phyloP scores from a whole-genome alignment of 1,284 basidiomycete genomes.

The Ceratobasidium sp. region DNA sequence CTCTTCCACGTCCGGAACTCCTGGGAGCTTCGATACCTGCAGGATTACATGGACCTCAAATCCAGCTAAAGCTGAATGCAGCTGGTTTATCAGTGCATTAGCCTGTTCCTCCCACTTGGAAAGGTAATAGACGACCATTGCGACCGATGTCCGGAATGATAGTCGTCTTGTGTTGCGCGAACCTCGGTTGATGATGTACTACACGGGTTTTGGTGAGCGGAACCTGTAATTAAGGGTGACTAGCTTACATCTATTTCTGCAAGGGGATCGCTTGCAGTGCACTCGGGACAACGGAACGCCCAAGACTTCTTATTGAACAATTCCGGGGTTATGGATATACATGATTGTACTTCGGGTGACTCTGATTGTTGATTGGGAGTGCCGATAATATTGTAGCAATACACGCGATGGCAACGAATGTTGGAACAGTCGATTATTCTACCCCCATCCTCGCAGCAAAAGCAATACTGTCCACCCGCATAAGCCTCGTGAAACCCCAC shows the following conservation, averaged over 20 bases:
- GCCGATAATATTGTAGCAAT: neutral
- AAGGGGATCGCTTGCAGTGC: neutral
- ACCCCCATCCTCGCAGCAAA: conserved; percentile 9
- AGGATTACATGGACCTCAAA: conserved; percentile 8
- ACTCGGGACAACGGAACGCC: conserved; percentile 1
- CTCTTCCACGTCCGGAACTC: neutral
- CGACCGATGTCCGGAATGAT: neutral
- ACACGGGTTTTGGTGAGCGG: neutral
- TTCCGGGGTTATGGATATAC: neutral
- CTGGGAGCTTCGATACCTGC: neutral
- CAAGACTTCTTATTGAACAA: neutral
- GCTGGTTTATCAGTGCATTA: neutral
- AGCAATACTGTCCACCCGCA: neutral
- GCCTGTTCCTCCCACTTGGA: neutral
- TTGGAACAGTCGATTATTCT: neutral
- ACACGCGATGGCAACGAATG: neutral
- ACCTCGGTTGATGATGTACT: conserved; percentile 27
- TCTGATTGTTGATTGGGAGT: neutral
- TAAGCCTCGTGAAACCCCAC: neutral
- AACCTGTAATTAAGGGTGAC: neutral
- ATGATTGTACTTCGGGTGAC: neutral
- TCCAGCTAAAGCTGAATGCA: neutral
- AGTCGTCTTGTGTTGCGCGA: neutral
- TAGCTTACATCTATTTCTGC: neutral
- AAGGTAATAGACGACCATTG: conserved; percentile 5